Conservation (phyloP, 768 basidiomycete species). For the Rhodocollybia butyracea region DNA sequence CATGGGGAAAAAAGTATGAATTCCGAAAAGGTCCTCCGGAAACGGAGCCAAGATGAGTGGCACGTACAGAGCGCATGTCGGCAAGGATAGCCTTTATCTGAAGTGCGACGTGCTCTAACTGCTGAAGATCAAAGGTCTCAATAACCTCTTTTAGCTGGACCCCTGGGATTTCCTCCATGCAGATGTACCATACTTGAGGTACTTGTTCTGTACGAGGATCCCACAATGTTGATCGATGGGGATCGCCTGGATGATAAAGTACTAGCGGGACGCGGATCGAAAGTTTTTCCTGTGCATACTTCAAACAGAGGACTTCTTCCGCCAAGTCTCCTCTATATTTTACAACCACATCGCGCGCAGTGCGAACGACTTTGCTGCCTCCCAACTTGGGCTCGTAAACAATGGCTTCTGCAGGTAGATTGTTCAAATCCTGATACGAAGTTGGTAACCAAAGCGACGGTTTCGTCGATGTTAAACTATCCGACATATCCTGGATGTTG, state of each 20-base stretch:
- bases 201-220: neutral
- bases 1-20: constrained; percentile 10
- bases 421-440: constrained; percentile 3
- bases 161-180: constrained; percentile 23
- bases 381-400: constrained; percentile 9
- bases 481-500: neutral
- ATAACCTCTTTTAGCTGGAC: constrained; percentile 22
- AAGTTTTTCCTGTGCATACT: constrained; percentile 3
- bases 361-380: constrained; percentile 11
- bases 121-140: constrained; percentile 15
- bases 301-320: constrained; percentile 10
- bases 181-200: constrained; percentile 23
- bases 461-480: neutral
- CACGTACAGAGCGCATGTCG: constrained; percentile 13
- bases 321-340: constrained; percentile 12
- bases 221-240: neutral
- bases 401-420: constrained; percentile 6
- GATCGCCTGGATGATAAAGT: constrained; percentile 22
- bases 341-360: constrained; percentile 10
- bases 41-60: constrained; percentile 16
- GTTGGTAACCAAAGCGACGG: constrained; percentile 1
- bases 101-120: constrained; percentile 21
- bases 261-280: constrained; percentile 12
- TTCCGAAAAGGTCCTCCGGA: constrained; percentile 20
- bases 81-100: constrained; percentile 17